Evolutionary conservation across 2,329 filamentous ascomycete species (phyloP).

Genomic region (Chalaropsis thielavioides): DNA sequence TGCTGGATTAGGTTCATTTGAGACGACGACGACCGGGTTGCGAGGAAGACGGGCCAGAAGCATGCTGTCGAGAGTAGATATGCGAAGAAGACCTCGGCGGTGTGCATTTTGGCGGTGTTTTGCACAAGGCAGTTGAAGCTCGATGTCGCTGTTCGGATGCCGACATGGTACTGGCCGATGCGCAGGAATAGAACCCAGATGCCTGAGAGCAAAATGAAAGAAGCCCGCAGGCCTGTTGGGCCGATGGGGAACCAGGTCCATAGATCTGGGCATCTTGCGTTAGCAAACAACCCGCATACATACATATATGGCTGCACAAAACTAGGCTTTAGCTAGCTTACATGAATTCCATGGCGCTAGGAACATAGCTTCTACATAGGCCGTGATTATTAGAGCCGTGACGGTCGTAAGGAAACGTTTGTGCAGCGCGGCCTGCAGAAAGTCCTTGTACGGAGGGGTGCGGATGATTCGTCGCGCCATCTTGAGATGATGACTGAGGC

Average conservation of each 20-base stretch:
- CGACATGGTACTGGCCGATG: slow-evolving; percentile 68
- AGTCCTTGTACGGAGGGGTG: slow-evolving; percentile 64
- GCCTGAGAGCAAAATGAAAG: slow-evolving; percentile 60
- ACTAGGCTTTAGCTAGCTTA: slow-evolving; percentile 29
- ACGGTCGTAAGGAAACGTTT: slow-evolving; percentile 71
- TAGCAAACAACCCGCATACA: slow-evolving; percentile 4
- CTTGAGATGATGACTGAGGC: neutral
- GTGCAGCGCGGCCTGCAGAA: slow-evolving; percentile 77
- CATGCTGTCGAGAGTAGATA: slow-evolving; percentile 65
- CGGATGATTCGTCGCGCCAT: slow-evolving; percentile 23
- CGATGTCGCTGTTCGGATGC: slow-evolving; percentile 55
- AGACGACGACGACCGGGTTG: slow-evolving; percentile 44
- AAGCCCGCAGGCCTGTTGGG: slow-evolving; percentile 55
- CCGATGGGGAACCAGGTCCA: slow-evolving; percentile 83
- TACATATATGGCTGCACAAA: neutral
- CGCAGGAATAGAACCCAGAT: slow-evolving; percentile 72
- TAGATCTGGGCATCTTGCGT: slow-evolving; percentile 39
- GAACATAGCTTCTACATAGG: slow-evolving; percentile 57
- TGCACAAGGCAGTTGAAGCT: slow-evolving; percentile 48
- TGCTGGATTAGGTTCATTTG: slow-evolving; percentile 61
- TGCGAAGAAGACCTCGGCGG: slow-evolving; percentile 56
- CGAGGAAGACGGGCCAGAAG: slow-evolving; percentile 71
- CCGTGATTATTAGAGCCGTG: slow-evolving; percentile 51
- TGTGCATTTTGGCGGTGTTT: slow-evolving; percentile 43
- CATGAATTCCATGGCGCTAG: slow-evolving; percentile 56